Base-by-base conservation (phyloP, 1,284 basidiomycete species). In the Trametes sp. region DNA sequence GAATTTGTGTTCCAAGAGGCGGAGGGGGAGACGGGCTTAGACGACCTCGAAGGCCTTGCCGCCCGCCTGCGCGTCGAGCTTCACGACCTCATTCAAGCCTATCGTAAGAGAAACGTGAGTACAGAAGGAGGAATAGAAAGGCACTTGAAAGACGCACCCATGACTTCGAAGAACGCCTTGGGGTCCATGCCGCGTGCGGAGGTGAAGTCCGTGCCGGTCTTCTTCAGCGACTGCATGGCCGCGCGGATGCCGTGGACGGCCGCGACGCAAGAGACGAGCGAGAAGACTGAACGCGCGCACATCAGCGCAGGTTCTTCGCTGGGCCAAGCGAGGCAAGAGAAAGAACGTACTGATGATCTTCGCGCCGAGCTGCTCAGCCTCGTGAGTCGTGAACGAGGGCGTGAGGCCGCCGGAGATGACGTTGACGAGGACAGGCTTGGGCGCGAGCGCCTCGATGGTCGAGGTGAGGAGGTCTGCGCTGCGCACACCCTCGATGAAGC, bases 401-500 rank as follows among this genome's bases (percentile, higher is more conserved):
- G 90, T 92, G 36, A 90, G 78, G 38, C 90, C 90, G 41, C 89
- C 90, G 7, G 88, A 90, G 63, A 92, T 90, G 38, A 92, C 88
- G 70, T 92, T 92, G 50, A 92, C 87, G 38, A 92, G 86, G 59
- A 85, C 88, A 0, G 90, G 90, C 69, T 88, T 90, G 6, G 90
- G 90, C 8, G 86, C 84, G 33, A 94, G 77, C 4, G 85, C 87
- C 38, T 80, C 79, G 54, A 93, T 86, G 1, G 90, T 90, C 2
- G 78, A 77, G 67, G 83, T 79, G 29, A 93, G 82, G 41, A 92
- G 82, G 56, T 89, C 86, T 57, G 87, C 82, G 11, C 84, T 89
- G 74, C 85, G 85, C 45, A 93, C 90, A 57, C 92, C 92, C 76
- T 94, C 92, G 54, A 94, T 91, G 78, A 94, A 94, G 74, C 89